Evolutionary conservation across 73 alveolate species (phyloP), one percentile per base, ranked within the genome.

Genomic region (Paramecium caudatum): DNA sequence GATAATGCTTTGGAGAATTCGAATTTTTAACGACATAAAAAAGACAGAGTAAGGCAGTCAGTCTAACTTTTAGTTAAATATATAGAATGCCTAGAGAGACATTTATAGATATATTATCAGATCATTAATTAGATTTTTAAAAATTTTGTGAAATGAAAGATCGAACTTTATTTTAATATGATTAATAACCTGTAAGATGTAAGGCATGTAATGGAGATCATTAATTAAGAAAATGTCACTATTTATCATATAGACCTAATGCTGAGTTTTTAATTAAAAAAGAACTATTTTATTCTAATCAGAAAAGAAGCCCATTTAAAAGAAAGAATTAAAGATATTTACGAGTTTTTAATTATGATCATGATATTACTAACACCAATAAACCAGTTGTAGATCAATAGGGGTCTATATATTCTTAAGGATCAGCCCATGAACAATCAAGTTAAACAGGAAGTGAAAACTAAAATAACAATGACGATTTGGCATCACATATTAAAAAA

Each of bases 1-100:
- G 87, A 17, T 25, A 70, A 37, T 34, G 86, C 25, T 69, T 69
- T 70, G 87, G 87, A 37, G 87, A 70, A 70, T 70, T 12, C 27
- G 87, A 70, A 70, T 70, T 70, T 36, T 46, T 70, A 2, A 19
- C 63, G 0, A n/a, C 50, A 6, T 32, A 70, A 7, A 34, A 34
- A 13, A 70, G 87, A 70, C 5, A 70, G 19, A 36, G 43, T 4
- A 37, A 32, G 15, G 87, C 87, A 7, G 15, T 37, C 0, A 70
- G 87, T 36, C 33, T 25, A 15, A 37, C 39, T 1, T 70, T 37
- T 70, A 39, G 65, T 36, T 70, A 16, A 70, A 70, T 70, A 23
- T 41, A 37, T 37, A 70, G 61, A 70, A 36, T 70, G 36, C 33
- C 34, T 23, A 70, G 63, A 37, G 63, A 36, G 0, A 36, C 36